A percentile compares a stretch with the other conserved stretches of the same genome.
These are phyloP conservation scores for Pseudogymnoascus sp. DNA, from an alignment of 2,329 filamentous ascomycete species.

Conservation along the genomic window DNA sequence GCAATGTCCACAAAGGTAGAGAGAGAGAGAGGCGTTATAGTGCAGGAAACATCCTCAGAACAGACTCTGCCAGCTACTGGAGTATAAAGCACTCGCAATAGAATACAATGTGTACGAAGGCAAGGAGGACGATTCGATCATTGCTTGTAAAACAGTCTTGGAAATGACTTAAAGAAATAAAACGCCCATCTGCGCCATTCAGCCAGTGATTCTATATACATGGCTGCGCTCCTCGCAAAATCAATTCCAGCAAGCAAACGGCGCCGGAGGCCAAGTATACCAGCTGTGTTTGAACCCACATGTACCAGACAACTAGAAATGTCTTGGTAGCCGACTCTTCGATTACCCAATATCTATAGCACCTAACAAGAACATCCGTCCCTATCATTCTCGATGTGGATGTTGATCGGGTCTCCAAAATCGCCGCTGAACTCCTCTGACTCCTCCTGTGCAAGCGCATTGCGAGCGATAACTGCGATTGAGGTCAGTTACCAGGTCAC, in stretches of 20 bases:
- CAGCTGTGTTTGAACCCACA: constrained; percentile 10
- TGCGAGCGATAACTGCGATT: constrained; percentile 77
- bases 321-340: neutral
- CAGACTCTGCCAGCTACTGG: neutral
- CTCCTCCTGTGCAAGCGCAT: constrained; percentile 92
- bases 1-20: neutral
- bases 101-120: neutral
- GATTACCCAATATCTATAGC: constrained; percentile 9
- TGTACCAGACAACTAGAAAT: neutral
- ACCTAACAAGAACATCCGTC: constrained; percentile 85
- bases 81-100: neutral
- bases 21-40: neutral
- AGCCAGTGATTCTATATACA: constrained; percentile 9
- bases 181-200: constrained; percentile 7
- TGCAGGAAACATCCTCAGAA: neutral
- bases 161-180: neutral
- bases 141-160: neutral
- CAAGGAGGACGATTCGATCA: neutral
- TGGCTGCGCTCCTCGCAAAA: constrained; percentile 1
- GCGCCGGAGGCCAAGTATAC: constrained; percentile 12
- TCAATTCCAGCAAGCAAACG: constrained; percentile 8
- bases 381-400: constrained; percentile 88
- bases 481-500: neutral
- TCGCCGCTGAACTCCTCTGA: constrained; percentile 96
- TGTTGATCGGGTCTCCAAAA: constrained; percentile 96